Evolutionary conservation across 2,329 filamentous ascomycete genomes (phyloP).

Genomic region (Pestalotiopsis sp.): DNA sequence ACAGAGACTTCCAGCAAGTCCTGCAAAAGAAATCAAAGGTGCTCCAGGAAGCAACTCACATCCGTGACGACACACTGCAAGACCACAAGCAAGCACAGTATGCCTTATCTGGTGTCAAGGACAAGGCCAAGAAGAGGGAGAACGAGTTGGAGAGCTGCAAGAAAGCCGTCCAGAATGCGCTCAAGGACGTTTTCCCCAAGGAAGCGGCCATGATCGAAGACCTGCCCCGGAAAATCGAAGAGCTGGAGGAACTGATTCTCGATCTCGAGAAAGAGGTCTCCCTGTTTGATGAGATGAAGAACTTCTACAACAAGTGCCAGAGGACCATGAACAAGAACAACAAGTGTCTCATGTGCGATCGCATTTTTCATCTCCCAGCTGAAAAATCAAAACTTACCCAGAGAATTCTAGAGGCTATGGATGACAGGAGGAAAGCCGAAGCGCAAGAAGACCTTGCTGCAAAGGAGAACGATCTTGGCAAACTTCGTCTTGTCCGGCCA

Average conservation of each 20-base stretch:
- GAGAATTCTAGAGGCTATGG: slow-evolving; percentile 64
- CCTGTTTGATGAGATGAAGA: slow-evolving; percentile 66
- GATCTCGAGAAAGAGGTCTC: slow-evolving; percentile 67
- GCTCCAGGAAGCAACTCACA: slow-evolving; percentile 65
- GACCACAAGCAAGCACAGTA: slow-evolving; percentile 78
- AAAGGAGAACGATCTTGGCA: slow-evolving; percentile 50
- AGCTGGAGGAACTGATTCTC: slow-evolving; percentile 54
- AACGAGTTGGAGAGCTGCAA: slow-evolving; percentile 64
- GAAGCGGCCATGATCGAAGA: slow-evolving; percentile 51
- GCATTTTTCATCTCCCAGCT: slow-evolving; percentile 63
- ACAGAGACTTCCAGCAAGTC: slow-evolving; percentile 66
- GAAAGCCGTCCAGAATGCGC: slow-evolving; percentile 50
- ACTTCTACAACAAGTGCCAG: slow-evolving; percentile 71
- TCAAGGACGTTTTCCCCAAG: slow-evolving; percentile 40
- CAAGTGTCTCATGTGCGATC: slow-evolving; percentile 74
- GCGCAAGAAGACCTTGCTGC: slow-evolving; percentile 61
- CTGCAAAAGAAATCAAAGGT: slow-evolving; percentile 57
- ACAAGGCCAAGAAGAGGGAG: slow-evolving; percentile 64
- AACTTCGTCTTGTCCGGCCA: slow-evolving; percentile 61
- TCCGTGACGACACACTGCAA: slow-evolving; percentile 68
- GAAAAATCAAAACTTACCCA: slow-evolving; percentile 65
- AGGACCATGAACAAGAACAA: slow-evolving; percentile 66
- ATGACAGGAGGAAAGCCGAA: slow-evolving; percentile 62
- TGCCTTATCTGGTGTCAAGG: slow-evolving; percentile 64
- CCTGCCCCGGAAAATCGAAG: slow-evolving; percentile 51